phyloP scores from a whole-genome alignment of 495 filamentous ascomycete species.

The Viridothelium virens region DNA sequence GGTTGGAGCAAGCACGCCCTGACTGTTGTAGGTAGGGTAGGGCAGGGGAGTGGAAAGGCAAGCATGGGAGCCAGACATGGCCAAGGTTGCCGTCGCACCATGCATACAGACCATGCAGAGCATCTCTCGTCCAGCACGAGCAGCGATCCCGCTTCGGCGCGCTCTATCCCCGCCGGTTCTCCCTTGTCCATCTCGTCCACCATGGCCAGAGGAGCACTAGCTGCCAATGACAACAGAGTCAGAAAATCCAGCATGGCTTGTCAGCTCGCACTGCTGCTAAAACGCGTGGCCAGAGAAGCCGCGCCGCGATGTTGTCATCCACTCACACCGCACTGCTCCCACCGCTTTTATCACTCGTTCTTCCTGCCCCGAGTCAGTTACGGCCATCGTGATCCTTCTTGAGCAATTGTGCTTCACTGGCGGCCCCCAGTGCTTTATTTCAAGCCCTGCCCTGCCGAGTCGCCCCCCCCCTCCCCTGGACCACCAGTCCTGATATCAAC shows the following conservation, averaged over 20 bases:
- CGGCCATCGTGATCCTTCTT: constrained; percentile 5
- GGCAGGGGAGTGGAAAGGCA: too few species aligned
- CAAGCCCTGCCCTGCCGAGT: background rate
- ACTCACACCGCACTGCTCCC: constrained; percentile 5
- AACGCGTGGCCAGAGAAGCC: constrained; percentile 5
- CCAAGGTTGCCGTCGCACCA: constrained; percentile 4
- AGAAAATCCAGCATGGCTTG: constrained; percentile 7
- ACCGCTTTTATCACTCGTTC: constrained; percentile 6
- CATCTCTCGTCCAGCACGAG: constrained; percentile 2
- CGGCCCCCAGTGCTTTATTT: constrained; percentile 3
- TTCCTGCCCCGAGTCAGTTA: constrained; percentile 2
- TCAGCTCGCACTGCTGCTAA: constrained; percentile 1
- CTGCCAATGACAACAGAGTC: constrained; percentile 7
- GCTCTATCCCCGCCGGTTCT: constrained; percentile 4
- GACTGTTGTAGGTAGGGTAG: background rate
- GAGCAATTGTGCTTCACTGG: background rate
- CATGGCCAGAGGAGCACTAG: background rate
- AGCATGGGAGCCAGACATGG: background rate
- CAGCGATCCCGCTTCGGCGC: constrained; percentile 8
- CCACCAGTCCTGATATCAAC: background rate
- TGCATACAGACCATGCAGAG: background rate
- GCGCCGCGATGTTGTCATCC: constrained; percentile 8
- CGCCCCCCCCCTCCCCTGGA: background rate
- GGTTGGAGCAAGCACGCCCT: background rate
- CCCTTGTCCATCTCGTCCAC: background rate